phyloP scores from a whole-genome alignment of 2,329 filamentous ascomycete genomes.

The Fusarium xyrophilum region DNA sequence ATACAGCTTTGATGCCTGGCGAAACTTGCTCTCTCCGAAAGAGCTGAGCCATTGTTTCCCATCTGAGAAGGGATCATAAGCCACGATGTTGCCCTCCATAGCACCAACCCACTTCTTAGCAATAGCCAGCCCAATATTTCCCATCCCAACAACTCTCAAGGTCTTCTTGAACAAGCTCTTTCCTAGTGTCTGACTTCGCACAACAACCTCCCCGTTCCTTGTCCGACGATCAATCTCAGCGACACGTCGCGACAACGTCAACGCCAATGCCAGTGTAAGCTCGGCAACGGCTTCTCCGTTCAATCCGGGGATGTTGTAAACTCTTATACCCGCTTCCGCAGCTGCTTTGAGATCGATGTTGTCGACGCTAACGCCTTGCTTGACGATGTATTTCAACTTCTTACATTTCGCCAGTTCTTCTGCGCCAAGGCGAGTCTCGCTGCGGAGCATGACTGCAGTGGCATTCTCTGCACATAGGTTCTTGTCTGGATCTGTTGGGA shows the following conservation, averaged over 20 bases:
- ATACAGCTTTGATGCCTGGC: background rate
- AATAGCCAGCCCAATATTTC: background rate
- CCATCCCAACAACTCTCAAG: background rate
- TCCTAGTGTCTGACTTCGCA: background rate
- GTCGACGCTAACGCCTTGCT: background rate
- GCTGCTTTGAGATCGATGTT: background rate
- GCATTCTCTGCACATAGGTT: background rate
- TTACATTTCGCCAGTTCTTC: background rate
- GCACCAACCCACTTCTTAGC: constrained; percentile 1
- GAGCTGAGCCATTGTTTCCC: background rate
- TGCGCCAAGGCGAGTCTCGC: background rate
- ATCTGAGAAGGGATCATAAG: background rate
- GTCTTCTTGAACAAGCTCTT: background rate
- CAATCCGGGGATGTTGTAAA: rapidly evolving
- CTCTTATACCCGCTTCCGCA: rapidly evolving
- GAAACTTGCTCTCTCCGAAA: rapidly evolving
- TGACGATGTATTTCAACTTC: background rate
- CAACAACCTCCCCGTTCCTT: background rate
- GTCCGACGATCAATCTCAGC: background rate
- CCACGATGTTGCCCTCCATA: background rate
- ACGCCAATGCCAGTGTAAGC: background rate
- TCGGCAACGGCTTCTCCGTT: background rate
- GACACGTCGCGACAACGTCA: background rate
- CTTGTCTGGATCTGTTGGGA: background rate
- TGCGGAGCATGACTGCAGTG: background rate